Conservation (phyloP, 176 grass and related monocot species). For the Hordeum marinum region DNA sequence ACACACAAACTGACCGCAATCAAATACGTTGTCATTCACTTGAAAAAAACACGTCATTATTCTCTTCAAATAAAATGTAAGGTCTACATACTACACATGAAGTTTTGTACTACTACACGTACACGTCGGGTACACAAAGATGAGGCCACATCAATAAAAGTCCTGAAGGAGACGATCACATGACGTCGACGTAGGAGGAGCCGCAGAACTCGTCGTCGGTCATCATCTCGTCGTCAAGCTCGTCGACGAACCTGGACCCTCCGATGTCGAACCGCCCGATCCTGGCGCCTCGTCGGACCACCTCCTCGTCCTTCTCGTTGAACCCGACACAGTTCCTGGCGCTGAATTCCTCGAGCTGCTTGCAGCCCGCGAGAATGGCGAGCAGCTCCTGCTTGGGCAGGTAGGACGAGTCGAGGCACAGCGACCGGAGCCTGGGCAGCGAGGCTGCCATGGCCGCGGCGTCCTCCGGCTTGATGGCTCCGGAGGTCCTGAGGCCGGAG, state of each 20-base stretch:
- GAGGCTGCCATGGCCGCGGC: slow-evolving; percentile 15
- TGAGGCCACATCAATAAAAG: no score
- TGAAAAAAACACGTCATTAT: no score
- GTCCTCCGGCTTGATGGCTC: slow-evolving; percentile 62
- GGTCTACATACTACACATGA: neutral
- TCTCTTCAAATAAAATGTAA: no score
- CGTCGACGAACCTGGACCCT: slow-evolving; percentile 52
- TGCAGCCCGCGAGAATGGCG: slow-evolving; percentile 42
- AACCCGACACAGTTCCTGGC: slow-evolving; percentile 67
- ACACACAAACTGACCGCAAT: no score
- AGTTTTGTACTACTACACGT: neutral
- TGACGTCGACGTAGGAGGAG: slow-evolving; percentile 45
- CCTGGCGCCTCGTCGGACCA: slow-evolving; percentile 1
- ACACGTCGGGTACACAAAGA: neutral
- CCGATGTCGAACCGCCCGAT: slow-evolving; percentile 40
- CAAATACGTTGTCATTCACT: no score
- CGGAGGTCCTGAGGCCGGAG: slow-evolving; percentile 27
- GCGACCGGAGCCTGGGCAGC: slow-evolving; percentile 21
- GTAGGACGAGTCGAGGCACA: slow-evolving; percentile 59
- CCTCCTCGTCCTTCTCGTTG: slow-evolving; percentile 38
- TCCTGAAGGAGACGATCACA: slow-evolving; percentile 18
- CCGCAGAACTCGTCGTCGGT: slow-evolving; percentile 7
- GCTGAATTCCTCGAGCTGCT: slow-evolving; percentile 31
- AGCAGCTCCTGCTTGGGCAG: slow-evolving; percentile 42
- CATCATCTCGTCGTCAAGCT: neutral